A percentile compares a stretch with the other conserved stretches of the same genome.
Evolutionary conservation across 2,329 filamentous ascomycete genomes (phyloP).

Genomic region (Colletotrichum echinochloae): DNA sequence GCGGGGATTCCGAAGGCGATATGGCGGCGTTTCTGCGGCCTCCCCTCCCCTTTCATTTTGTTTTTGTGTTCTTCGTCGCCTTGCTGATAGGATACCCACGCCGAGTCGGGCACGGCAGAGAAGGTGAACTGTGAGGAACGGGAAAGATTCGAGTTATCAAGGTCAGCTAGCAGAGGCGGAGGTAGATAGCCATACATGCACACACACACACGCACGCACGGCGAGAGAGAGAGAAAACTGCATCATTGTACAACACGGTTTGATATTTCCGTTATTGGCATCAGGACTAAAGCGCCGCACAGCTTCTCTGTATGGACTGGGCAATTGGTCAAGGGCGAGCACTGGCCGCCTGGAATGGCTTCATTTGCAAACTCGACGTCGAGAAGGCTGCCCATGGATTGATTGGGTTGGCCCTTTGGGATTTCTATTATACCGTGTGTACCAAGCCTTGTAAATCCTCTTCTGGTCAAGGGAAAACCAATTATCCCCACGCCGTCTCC

Average conservation of each 20-base stretch:
- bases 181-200: too few species aligned
- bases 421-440: slow-evolving; percentile 36
- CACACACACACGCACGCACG: too few species aligned
- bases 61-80: not conserved
- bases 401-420: not conserved
- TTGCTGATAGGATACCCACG: slow-evolving; percentile 5
- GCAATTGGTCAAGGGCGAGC: not conserved
- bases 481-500: not conserved
- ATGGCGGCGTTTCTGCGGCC: too few species aligned
- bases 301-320: too few species aligned
- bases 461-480: slow-evolving; percentile 1
- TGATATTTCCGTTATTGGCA: too few species aligned
- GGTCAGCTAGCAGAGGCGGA: not conserved
- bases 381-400: not conserved
- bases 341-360: not conserved
- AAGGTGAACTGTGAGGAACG: not conserved
- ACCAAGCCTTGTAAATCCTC: slow-evolving; percentile 13
- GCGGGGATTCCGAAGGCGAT: not conserved
- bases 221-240: not conserved
- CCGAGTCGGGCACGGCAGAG: not conserved
- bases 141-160: not conserved
- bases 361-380: not conserved
- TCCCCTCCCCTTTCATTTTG: not conserved
- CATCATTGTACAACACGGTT: not conserved
- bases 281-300: not conserved